These are phyloP conservation scores for Rosa multiflora DNA, from an alignment of 306 rosid genomes.

Conservation along the genomic window DNA sequence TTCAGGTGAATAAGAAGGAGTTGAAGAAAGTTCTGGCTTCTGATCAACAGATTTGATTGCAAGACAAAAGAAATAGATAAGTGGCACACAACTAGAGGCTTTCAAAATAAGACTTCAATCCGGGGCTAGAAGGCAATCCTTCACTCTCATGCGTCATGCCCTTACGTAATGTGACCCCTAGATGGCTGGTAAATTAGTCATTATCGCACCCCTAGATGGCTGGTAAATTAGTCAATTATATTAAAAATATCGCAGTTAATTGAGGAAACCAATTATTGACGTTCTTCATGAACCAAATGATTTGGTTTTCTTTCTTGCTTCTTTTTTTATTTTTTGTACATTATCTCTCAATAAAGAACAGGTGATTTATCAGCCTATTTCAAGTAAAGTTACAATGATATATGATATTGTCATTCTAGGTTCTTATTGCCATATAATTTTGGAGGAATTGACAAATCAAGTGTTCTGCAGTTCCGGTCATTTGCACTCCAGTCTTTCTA, in stretches of 20 bases:
- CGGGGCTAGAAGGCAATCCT: background rate
- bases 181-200: background rate
- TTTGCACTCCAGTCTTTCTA: too few relatives aligned
- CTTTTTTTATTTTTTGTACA: background rate
- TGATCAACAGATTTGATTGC: slow-evolving; percentile 31
- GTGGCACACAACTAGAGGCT: background rate
- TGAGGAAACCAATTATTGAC: background rate
- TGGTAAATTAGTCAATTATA: too few relatives aligned
- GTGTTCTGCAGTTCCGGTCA: background rate
- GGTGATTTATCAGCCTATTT: background rate
- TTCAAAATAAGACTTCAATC: background rate
- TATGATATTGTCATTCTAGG: background rate
- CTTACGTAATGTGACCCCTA: background rate
- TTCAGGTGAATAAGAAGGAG: slow-evolving; percentile 86
- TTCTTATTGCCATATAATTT: background rate
- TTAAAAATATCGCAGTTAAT: background rate
- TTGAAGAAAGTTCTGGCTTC: slow-evolving; percentile 60
- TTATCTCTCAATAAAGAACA: background rate
- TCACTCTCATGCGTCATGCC: background rate
- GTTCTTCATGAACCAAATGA: background rate
- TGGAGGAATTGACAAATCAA: background rate
- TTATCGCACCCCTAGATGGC: too few relatives aligned
- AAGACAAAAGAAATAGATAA: background rate
- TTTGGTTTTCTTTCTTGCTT: background rate
- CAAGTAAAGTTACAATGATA: background rate